Base-by-base conservation (phyloP, 2,329 filamentous ascomycete species). In the Aspergillus quadrilineatus region DNA sequence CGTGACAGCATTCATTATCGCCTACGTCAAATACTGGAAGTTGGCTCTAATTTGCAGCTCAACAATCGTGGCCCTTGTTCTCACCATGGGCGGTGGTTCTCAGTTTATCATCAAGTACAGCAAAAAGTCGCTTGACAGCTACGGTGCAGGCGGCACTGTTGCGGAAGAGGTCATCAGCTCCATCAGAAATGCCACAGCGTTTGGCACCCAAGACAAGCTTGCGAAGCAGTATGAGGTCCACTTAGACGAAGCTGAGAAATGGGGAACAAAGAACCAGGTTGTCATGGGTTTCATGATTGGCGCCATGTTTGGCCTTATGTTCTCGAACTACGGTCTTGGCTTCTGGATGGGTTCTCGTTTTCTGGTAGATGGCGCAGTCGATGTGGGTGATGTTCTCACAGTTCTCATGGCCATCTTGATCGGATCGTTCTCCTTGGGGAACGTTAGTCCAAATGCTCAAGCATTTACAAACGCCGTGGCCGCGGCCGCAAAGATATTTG, bases 161-260 rank as follows among this genome's bases (percentile, higher is more conserved):
- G 93, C 91, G 4, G 94, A 97, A 69, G 94, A 99, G 75, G 93
- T 97, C 53, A 84, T 99, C 67, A 92, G 90, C 72, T 97, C 92
- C 1, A 89, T 97, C 64, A 87, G 94, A 61, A 97, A 96, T 68
- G 89, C 93, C 6, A 86, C 90, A 6, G 94, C 94, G 30, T 99
- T 97, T 68, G 91, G 91, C 43, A 97, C 92, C 0, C 92, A 97
- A 73, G 89, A 93, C 55, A 92, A 93, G 61, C 82, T 97, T n/a
- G 90, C 93, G 9, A 82, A 82, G 60, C 88, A 93, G 72, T 97
- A 97, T 70, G 89, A 96, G 65, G 71, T 69, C 2, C 89, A 96
- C 70, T 79, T 97, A 32, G 75, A 76, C 43, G 81, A 83, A 53
- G 92, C 92, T 12, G 87, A 94, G 69, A 83, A 80, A 63, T 91